Base-by-base conservation (phyloP, 192 early-diverging fungal species). In the Backusella australiensis region DNA sequence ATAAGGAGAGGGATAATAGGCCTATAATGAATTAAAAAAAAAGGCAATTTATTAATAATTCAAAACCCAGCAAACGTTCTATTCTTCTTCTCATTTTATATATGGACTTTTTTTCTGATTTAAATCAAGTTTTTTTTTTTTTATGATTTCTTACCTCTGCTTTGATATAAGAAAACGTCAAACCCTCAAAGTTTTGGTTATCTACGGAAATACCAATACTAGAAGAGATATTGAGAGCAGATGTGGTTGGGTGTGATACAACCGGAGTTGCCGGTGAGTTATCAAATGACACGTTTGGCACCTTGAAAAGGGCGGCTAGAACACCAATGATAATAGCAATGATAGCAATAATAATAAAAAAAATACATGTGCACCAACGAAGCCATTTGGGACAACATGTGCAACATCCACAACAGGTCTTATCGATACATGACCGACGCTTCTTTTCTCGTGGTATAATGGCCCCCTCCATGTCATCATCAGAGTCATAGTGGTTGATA, bases 1-100 rank as follows among this genome's bases (percentile, higher is more conserved):
- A 67, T 80, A 76, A 26, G 70, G 66, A 23, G 71, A 52, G 19
- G 88, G 88, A 70, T 89, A 89, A 76, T 82, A 89, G 19, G 88
- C 88, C 87, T 88, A 79, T 44, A 53, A 56, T 56, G 6, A 21
- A 21, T 9, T 6, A 39, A 11, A 38, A 38, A 38, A 42, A 34
- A 21, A 71, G 34, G 39, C 11, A 44, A 71, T 42, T 19, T 63
- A 69, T 69, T n/a, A 23, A 69, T 49, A 71, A 26, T 11, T 63
- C 56, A 63, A 63, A 63, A 63, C 56, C 56, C 56, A 63, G 56
- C 23, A 63, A 49, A 49, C 19, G 6, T 49, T 49, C 46, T 17
- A 49, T 49, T 49, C 15, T 49, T 49, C 17, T 49, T 49, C 15
- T 44, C 42, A 44, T 44, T 49, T 19, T 49, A 49, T 49, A 49